Evolutionary conservation across 306 rosid genomes (phyloP), one percentile per base, ranked within the genome.

Genomic region (Cicer yamashitae): DNA sequence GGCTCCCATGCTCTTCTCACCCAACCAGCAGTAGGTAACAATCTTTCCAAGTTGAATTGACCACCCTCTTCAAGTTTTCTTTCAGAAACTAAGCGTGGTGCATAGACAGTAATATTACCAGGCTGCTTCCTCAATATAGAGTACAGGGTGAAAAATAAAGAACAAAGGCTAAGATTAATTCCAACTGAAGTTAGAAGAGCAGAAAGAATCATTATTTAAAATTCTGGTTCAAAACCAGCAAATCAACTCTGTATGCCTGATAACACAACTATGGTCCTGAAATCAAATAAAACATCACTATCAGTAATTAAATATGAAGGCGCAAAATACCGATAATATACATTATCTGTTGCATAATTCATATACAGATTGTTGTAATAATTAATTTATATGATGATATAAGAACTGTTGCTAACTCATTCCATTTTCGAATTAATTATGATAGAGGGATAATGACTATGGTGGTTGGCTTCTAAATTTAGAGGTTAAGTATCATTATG

Each of bases 131-230:
- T 75, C 82, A 92, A 57, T 62, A 92, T 56, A 50, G 91, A 84
- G 68, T 92, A 90, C 8, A 92, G 90, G 41, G 89, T 82, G 87
- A 83, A 71, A 67, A 84, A 88, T 30, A 87, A 39, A 46, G 84
- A 52, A 67, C 96, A 92, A n/a, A 92, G 82, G 51, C 91, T 82
- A 47, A 92, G 83, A 71, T 92, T 92, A 81, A 92, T 92, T 52
- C 89, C 97, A 10, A 92, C 96, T 11, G 96, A 92, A 37, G 96
- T 90, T 74, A 90, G 78, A 15, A 92, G 88, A 57, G 97, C 96
- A 47, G 92, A 82, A 18, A 92, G 83, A 40, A 88, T 79, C 96
- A 92, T 92, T 70, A 40, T 84, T 61, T 53, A 71, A 50, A 78
- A 30, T 30, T 67, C 59, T n/a, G 47, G 70, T 62, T 73, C 61